These are phyloP conservation scores for Populus hybrid DNA, from an alignment of 441 rosid genomes.

Conservation along the genomic window DNA sequence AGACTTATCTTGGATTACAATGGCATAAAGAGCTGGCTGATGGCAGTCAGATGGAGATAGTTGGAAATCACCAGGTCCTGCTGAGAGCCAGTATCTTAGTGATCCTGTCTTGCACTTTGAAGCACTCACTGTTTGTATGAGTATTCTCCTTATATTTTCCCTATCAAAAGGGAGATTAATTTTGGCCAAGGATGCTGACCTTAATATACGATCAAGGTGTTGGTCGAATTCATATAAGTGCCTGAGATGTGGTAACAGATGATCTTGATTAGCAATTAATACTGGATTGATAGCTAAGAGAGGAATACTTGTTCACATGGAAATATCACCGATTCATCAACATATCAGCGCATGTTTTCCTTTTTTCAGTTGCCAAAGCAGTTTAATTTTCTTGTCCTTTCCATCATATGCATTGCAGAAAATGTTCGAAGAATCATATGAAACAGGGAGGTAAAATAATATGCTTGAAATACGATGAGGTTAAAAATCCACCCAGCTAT, in stretches of 20 bases:
- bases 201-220: conserved; percentile 79
- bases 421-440: background rate
- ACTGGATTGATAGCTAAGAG: background rate
- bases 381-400: background rate
- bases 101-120: conserved; percentile 69
- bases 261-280: background rate
- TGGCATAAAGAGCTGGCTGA: conserved; percentile 62
- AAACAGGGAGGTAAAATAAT: background rate
- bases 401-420: background rate
- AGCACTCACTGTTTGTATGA: conserved; percentile 65
- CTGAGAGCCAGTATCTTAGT: conserved; percentile 85
- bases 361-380: background rate
- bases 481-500: too few relatives aligned
- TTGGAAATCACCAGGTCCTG: conserved; percentile 81
- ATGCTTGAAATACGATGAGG: too few relatives aligned
- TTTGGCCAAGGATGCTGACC: conserved; percentile 76
- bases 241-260: conserved; percentile 29
- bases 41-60: conserved; percentile 69
- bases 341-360: background rate
- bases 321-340: background rate
- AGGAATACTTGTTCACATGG: background rate
- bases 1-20: conserved; percentile 53
- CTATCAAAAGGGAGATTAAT: conserved; percentile 62
- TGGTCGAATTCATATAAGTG: conserved; percentile 82
- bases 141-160: conserved; percentile 55